Evolutionary conservation across 2,329 filamentous ascomycete genomes (phyloP).

Genomic region (Cryphonectria radicalis): DNA sequence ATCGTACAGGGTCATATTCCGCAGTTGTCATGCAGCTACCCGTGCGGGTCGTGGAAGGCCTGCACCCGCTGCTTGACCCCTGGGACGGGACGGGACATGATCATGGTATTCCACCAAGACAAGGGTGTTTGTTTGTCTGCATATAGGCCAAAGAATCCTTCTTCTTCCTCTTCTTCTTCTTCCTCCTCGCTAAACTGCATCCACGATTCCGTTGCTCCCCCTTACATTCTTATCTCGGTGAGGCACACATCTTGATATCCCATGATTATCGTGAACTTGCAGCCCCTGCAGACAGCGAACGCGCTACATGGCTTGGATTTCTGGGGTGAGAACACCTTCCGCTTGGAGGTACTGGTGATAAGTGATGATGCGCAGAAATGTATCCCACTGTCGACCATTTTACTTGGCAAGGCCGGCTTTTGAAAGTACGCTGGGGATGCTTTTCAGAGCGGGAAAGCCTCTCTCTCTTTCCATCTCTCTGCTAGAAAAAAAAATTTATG

Average conservation of each 20-base stretch:
- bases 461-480: neutral
- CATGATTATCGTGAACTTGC: neutral
- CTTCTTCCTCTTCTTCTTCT: neutral
- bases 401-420: neutral
- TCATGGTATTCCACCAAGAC: too few species aligned
- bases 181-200: neutral
- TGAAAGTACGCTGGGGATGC: neutral
- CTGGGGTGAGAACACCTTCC: neutral
- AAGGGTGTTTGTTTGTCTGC: neutral
- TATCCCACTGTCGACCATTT: neutral
- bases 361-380: neutral
- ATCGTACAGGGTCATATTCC: neutral
- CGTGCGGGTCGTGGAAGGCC: neutral
- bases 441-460: neutral
- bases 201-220: neutral
- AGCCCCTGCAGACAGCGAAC: neutral
- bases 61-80: neutral
- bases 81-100: neutral
- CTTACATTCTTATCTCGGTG: neutral
- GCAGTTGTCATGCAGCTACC: neutral
- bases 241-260: neutral
- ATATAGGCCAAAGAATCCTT: neutral
- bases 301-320: too few species aligned
- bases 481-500: too few species aligned
- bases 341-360: neutral